phyloP scores from a whole-genome alignment of 1,139 yeast genomes.

The Meyerozyma guilliermondii region DNA sequence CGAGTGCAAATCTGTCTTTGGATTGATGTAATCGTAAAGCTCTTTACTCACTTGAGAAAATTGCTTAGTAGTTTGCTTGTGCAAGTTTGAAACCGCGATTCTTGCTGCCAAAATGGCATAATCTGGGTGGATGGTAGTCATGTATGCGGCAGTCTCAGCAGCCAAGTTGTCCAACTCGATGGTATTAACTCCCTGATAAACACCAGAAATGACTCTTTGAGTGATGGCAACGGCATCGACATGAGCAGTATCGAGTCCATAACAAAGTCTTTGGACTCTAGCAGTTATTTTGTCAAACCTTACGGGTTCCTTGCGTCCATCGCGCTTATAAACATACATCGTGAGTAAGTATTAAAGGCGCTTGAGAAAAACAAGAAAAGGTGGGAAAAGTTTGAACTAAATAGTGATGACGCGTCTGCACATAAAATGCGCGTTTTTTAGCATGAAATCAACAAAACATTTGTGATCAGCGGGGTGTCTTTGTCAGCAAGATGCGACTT shows the following conservation, averaged over 20 bases:
- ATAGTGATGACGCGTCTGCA: conserved; percentile 1
- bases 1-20: conserved; percentile 62
- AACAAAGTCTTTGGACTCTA: conserved; percentile 54
- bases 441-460: not conserved
- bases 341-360: not conserved
- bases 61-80: conserved; percentile 87
- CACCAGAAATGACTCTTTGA: conserved; percentile 84
- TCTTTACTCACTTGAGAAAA: conserved; percentile 73
- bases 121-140: conserved; percentile 97
- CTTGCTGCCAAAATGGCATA: conserved; percentile 94
- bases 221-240: conserved; percentile 89
- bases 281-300: conserved; percentile 49
- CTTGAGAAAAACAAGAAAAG: not conserved
- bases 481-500: not conserved
- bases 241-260: conserved; percentile 77
- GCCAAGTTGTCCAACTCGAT: conserved; percentile 88
- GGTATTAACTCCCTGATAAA: conserved; percentile 94
- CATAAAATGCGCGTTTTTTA: not conserved
- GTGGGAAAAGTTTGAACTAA: not conserved
- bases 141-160: conserved; percentile 94
- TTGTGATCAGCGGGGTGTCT: not conserved
- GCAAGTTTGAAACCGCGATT: conserved; percentile 85
- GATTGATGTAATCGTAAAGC: conserved; percentile 67
- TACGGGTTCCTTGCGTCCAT: conserved; percentile 84
- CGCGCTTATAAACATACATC: conserved; percentile 56